Conservation (phyloP, 2,329 filamentous ascomycete species). For the Neonectria hederae region DNA sequence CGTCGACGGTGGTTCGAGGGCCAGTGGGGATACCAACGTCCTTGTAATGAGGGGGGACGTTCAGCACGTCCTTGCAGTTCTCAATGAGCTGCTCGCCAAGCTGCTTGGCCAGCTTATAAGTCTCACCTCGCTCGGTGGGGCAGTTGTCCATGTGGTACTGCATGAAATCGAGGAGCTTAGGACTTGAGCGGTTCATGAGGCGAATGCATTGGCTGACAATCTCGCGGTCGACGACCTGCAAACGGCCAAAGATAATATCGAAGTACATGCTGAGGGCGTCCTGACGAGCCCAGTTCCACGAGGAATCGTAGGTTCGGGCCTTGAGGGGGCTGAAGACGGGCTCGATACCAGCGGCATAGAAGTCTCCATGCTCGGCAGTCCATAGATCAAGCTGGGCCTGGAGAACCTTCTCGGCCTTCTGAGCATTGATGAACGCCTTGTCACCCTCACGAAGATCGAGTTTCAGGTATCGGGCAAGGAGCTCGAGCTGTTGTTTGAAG, state of each 20-base stretch:
- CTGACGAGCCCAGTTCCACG: constrained; percentile 99
- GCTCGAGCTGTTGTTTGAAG: constrained; percentile 98
- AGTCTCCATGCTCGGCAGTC: constrained; percentile 94
- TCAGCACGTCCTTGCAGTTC: constrained; percentile 94
- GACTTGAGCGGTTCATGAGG: constrained; percentile 99
- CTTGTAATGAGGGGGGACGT: constrained; percentile 89
- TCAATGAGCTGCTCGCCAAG: constrained; percentile 93
- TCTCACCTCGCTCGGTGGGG: constrained; percentile 95
- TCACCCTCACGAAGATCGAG: constrained; percentile 97
- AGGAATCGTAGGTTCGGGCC: constrained; percentile 95
- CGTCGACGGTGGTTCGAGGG: constrained; percentile 90
- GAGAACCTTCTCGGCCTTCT: constrained; percentile 86
- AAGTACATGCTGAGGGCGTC: constrained; percentile 99
- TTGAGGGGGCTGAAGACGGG: constrained; percentile 94
- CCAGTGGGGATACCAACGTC: constrained; percentile 93
- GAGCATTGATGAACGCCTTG: constrained; percentile 86
- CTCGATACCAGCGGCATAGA: constrained; percentile 94
- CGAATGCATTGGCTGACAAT: constrained; percentile 99
- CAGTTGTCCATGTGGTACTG: constrained; percentile 99
- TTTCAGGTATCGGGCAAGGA: constrained; percentile 95
- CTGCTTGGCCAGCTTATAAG: constrained; percentile 96
- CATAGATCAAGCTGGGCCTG: constrained; percentile 95
- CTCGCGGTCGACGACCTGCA: constrained; percentile 93
- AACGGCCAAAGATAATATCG: constrained; percentile 96
- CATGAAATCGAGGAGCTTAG: constrained; percentile 96